Conservation (phyloP, 345 rosid genomes). For the Brassica nigra region DNA sequence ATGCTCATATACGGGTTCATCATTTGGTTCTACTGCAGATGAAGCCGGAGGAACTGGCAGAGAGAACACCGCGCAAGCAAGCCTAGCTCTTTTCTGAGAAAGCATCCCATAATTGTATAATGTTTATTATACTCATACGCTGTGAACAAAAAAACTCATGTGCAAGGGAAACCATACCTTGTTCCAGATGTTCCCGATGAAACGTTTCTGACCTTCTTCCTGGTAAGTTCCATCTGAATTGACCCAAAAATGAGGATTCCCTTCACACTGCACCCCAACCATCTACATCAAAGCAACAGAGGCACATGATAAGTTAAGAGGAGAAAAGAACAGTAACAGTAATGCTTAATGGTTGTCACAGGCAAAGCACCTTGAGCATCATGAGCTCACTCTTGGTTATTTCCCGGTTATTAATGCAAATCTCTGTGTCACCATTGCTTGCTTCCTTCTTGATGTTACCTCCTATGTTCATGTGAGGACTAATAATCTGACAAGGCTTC, state of each 20-base stretch:
- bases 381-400: slow-evolving; percentile 64
- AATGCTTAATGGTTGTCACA: neutral
- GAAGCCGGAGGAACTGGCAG: slow-evolving; percentile 64
- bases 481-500: slow-evolving; percentile 79
- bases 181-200: slow-evolving; percentile 61
- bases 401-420: slow-evolving; percentile 63
- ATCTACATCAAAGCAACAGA: slow-evolving; percentile 45
- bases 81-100: slow-evolving; percentile 51
- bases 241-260: slow-evolving; percentile 69
- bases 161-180: slow-evolving; percentile 49
- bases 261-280: slow-evolving; percentile 71
- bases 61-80: slow-evolving; percentile 51
- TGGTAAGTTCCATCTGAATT: slow-evolving; percentile 60
- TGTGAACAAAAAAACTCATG: neutral
- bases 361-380: slow-evolving; percentile 68
- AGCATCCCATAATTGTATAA: slow-evolving; percentile 5
- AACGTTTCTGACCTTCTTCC: slow-evolving; percentile 76
- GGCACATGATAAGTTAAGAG: neutral
- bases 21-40: slow-evolving; percentile 44
- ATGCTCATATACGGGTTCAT: slow-evolving; percentile 30
- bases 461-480: slow-evolving; percentile 56
- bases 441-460: slow-evolving; percentile 47
- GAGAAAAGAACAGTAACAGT: slow-evolving; percentile 2
- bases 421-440: slow-evolving; percentile 73
- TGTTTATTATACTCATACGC: slow-evolving; percentile 15